Evolutionary conservation across 176 grass and related monocot species (phyloP).

Genomic region (Juncus effusus): DNA sequence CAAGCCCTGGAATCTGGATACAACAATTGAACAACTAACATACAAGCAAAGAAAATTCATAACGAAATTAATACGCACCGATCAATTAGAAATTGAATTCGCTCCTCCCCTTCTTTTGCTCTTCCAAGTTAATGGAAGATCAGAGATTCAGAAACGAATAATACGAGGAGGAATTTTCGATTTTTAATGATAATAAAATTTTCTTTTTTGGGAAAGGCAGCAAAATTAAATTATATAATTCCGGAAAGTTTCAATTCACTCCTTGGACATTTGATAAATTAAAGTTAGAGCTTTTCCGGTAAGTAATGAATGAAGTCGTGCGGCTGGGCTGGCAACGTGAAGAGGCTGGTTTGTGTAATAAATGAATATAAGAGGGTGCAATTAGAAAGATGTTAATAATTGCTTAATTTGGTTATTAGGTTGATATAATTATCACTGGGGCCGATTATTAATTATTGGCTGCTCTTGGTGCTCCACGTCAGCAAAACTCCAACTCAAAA

Average conservation of each 20-base stretch:
- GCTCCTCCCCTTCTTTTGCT: constrained; percentile 16
- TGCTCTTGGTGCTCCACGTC: no score
- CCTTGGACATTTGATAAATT: not conserved
- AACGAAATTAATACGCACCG: not conserved
- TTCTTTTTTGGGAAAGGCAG: not conserved
- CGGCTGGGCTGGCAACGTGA: not conserved
- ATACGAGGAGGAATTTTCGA: not conserved
- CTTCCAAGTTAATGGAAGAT: not conserved
- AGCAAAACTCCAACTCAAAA: no score
- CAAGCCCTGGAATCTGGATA: not conserved
- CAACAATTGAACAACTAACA: not conserved
- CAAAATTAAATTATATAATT: not conserved
- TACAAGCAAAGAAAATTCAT: not conserved
- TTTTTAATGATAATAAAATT: not conserved
- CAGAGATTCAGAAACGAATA: not conserved
- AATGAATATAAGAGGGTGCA: not conserved
- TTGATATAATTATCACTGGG: no score
- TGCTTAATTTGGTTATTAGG: not conserved
- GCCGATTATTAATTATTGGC: no score
- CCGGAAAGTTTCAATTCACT: not conserved
- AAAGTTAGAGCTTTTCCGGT: not conserved
- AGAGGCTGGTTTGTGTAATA: not conserved
- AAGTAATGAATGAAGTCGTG: not conserved
- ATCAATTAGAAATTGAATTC: not conserved
- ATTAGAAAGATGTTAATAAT: not conserved